Evolutionary conservation across 257 asterid species (phyloP), one percentile per base, ranked within the genome.

Genomic region (Solanum gracilifrons): DNA sequence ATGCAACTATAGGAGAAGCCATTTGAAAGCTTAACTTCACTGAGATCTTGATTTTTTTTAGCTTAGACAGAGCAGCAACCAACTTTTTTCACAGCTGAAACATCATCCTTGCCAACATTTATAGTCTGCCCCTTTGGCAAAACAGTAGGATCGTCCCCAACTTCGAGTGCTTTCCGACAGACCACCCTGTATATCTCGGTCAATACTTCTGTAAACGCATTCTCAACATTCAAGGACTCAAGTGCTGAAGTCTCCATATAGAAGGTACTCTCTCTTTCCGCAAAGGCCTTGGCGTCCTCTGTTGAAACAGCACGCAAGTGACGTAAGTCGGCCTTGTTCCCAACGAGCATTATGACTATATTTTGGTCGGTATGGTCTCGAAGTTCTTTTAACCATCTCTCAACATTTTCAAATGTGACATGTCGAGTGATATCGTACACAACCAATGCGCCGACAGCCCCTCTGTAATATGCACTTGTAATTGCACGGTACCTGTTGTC

Each of bases 191-290:
- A 91, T 87, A 94, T 92, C 88, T 94, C 94, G 0, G 93, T 88
- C 32, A 94, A 92, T n/a, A 90, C 95, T 87, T 94, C 96, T 2
- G 95, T 94, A 88, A 94, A 94, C 13, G 96, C 94, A 68, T 91
- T 93, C 91, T 94, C 96, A 25, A 94, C 96, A 16, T 94, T 94
- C 94, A 93, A 32, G n/a, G 95, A 93, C 87, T 94, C 96, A 0
- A 94, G 95, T 35, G 96, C 96, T 9, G 96, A 94, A 13, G 96
- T 94, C 89, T 94, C 96, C 92, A 94, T 92, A 32, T 92, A 94
- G 80, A 88, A 94, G n/a, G 92, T 90, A 13, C 86, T 92, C 79
- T 92, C 95, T 86, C 90, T 92, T 91, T 93, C 94, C 51, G 96
- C 91, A 86, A 90, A 94, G 62, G 94, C 88, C 69, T 89, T 88